Evolutionary conservation across 2,329 filamentous ascomycete species (phyloP), one percentile per base, ranked within the genome.

Genomic region (Phyllosticta paracitricarpa): DNA sequence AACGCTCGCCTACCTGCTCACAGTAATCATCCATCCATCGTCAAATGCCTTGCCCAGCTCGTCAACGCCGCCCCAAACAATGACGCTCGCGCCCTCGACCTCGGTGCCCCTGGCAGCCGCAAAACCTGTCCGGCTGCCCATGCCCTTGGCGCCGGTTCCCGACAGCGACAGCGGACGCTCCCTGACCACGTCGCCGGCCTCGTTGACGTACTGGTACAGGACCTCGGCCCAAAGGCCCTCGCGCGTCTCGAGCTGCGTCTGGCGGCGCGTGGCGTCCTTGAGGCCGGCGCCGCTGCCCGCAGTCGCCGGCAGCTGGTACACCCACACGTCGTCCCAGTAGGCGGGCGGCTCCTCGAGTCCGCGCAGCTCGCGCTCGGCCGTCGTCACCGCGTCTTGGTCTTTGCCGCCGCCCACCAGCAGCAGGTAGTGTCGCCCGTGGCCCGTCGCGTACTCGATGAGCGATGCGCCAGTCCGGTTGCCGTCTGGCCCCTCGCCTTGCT

Each of bases 21-120:
- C 71, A 35, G 71, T 76, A n/a, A 78, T 63, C 67, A 78, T 64
- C 69, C 75, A 72, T 4, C 76, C 76, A 68, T 77, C 75, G n/a
- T 69, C 66, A 17, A 74, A 57, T 2, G 74, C 64, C 54, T 73
- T 73, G 2, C 78, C 77, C 48, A 75, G 69, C 0, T 70, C 73
- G 65, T 78, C 77, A 3, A 76, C 63, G 0, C 82, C 81, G n/a
- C 81, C 82, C 81, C 81, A 84, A 12, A 82, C 65, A 2, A 83
- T 71, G 6, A 81, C 73, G 14, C 72, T 78, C 57, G 75, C 77
- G 3, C 76, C 79, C 63, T 78, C 77, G 3, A 78, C 70, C 57
- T 80, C 78, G 0, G 75, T 73, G 1, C 75, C 76, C 56, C 69
- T 73, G 7, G 71, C 69, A 2, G 70, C 69, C 1, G 72, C 74